Percentiles rank a stretch among this genome's conserved stretches.
Conservation (phyloP, 2,329 filamentous ascomycete genomes). For the Pyrenochaeta sp. region DNA sequence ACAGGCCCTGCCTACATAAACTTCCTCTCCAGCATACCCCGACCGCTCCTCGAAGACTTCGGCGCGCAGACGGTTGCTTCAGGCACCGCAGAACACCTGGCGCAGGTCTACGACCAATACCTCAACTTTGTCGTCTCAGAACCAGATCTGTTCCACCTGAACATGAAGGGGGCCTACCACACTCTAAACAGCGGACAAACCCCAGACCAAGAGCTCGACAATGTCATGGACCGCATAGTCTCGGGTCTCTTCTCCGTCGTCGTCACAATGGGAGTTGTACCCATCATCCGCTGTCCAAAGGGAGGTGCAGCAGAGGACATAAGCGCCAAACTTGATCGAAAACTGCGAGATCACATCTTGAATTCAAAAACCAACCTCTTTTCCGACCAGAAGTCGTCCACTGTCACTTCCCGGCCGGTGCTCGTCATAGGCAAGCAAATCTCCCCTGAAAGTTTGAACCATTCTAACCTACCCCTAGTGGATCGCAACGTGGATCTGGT, state of each 20-base stretch:
- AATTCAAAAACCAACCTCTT: conserved; percentile 99
- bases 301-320: conserved; percentile 94
- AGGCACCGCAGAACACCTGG: conserved; percentile 86
- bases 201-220: conserved; percentile 87
- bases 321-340: conserved; percentile 90
- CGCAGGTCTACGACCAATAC: conserved; percentile 95
- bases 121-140: conserved; percentile 97
- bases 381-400: conserved; percentile 70
- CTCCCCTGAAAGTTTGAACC: conserved; percentile 63
- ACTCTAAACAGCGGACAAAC: conserved; percentile 94
- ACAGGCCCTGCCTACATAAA: conserved; percentile 87
- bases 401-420: conserved; percentile 78
- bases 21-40: conserved; percentile 91
- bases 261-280: conserved; percentile 98
- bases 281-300: conserved; percentile 93
- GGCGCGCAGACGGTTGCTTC: conserved; percentile 85
- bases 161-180: conserved; percentile 94
- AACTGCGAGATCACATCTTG: conserved; percentile 92
- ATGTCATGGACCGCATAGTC: conserved; percentile 88
- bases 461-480: conserved; percentile 64
- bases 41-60: conserved; percentile 92
- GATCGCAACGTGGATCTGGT: conserved; percentile 96
- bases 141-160: conserved; percentile 92
- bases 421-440: conserved; percentile 85
- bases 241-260: conserved; percentile 97